Evolutionary conservation across 1,284 basidiomycete genomes (phyloP), one percentile per base, ranked within the genome.

Genomic region (Ustilago bromivora): DNA sequence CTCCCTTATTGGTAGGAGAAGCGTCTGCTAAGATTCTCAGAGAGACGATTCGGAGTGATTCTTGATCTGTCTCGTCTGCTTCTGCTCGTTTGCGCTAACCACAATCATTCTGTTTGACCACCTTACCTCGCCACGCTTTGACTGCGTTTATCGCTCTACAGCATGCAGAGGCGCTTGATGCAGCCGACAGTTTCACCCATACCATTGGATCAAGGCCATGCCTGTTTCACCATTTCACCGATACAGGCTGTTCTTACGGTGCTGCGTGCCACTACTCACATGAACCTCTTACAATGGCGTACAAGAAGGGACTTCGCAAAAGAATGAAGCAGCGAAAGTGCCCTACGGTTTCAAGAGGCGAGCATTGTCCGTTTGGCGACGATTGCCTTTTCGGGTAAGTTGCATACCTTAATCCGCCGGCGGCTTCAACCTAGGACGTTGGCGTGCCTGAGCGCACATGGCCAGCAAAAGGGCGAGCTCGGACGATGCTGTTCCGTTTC

Each of bases 381-480:
- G 53, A 67, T 10, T 78, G 76, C 28, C 10, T 78, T 19, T 78
- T 65, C 36, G 47, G 47, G 76, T 77, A 63, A 71, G 75, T 73
- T 19, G 41, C 15, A 36, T 28, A 12, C 46, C 49, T 49, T 3
- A 7, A 36, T 11, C 35, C 36, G 54, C 49, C 28, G 49, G 49
- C 15, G 23, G 11, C 49, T 51, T 46, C n/a, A 10, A 19, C 43
- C 19, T 11, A 7, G 11, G 19, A 5, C 9, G n/a, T 7, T 19
- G 19, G 8, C 43, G n/a, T 46, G 49, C 49, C 10, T 28, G 28
- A 52, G n/a, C 7, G 43, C 43, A 46, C 43, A n/a, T 46, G n/a
- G 17, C 43, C 8, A 19, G n/a, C n/a, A 46, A n/a, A 28, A 6
- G 17, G 7, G 11, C n/a, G 19, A 9, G n/a, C 43, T 46, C 43